Evolutionary conservation across 352 stramenopile species (phyloP), one percentile per base, ranked within the genome.

Genomic region (Pythium apleroticum): DNA sequence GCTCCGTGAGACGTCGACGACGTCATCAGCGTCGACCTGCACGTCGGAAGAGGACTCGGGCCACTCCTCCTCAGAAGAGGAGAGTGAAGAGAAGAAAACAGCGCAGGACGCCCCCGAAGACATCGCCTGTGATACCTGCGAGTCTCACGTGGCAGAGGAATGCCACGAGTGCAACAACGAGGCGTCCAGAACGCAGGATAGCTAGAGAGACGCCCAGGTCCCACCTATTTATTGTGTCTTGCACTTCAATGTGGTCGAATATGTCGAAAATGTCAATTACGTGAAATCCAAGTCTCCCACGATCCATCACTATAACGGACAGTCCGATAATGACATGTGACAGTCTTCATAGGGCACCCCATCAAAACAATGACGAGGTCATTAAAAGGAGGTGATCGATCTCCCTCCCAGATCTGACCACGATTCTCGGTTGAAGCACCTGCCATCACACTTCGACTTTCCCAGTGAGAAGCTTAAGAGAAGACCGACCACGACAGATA

Each of bases 21-120:
- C 43, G 9, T 65, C 64, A 15, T 58, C 66, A 1, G 33, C 61
- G 4, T 62, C 66, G 22, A 66, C 66, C 2, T 68, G 45, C 9
- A 55, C 24, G 0, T 73, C 66, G 24, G 66, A 73, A 12, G 66
- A 73, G 24, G 66, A 69, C 19, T 49, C 52, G 31, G 58, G 66
- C 20, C 19, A 61, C 27, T 48, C 43, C 8, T 28, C 24, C 20
- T 59, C 35, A 24, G 55, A 63, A 3, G 55, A 68, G 5, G 61
- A 62, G n/a, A 46, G 60, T 8, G 63, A 64, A 19, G 14, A 25
- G 20, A 48, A 28, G 20, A 2, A 48, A 48, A 28, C 3, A 20
- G n/a, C 43, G 0, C 20, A 50, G 4, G 20, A 30, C 8, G 28
- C 43, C 1, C 43, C 43, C 15, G 43, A 50, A 28, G 43, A 15